These are phyloP conservation scores for Dysphania ambrosioides DNA, from an alignment of 148 eudicot species.

Conservation along the genomic window DNA sequence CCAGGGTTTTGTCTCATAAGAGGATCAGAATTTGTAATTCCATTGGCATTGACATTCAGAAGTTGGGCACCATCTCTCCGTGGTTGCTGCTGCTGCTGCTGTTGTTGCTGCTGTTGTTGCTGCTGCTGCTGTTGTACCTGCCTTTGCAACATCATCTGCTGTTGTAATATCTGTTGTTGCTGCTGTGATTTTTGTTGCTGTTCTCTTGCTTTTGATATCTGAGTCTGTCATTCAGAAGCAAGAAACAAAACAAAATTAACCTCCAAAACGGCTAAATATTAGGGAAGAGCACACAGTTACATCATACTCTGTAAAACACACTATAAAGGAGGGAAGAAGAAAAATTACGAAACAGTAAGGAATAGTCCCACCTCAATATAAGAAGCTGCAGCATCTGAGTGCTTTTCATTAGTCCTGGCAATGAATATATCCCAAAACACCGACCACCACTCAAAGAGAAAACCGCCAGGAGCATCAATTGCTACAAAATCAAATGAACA, in stretches of 20 bases:
- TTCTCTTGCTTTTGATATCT: conserved; percentile 42
- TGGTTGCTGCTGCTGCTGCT: conserved; percentile 32
- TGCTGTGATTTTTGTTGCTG: conserved; percentile 37
- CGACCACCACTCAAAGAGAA: conserved; percentile 55
- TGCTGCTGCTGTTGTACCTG: conserved; percentile 35
- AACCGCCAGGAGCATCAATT: conserved; percentile 50
- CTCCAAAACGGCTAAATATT: not conserved
- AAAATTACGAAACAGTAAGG: not conserved
- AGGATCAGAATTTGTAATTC: conserved; percentile 41
- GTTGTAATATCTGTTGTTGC: conserved; percentile 41
- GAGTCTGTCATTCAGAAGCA: conserved; percentile 32
- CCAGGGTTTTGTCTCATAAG: conserved; percentile 62
- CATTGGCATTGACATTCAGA: conserved; percentile 37
- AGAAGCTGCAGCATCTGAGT: conserved; percentile 42
- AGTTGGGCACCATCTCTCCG: conserved; percentile 40
- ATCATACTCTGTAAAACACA: too few species aligned
- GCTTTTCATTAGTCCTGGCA: conserved; percentile 44
- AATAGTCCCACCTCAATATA: conserved; percentile 37
- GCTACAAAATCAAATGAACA: conserved; percentile 30
- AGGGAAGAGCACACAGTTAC: not conserved
- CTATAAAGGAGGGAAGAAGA: not conserved
- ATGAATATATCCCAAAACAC: conserved; percentile 54
- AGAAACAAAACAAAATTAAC: not conserved
- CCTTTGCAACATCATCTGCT: conserved; percentile 30
- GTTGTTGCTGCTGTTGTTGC: conserved; percentile 28